These are phyloP conservation scores for Talaromyces sp. DNA, from an alignment of 2,329 filamentous ascomycete genomes.

Conservation along the genomic window DNA sequence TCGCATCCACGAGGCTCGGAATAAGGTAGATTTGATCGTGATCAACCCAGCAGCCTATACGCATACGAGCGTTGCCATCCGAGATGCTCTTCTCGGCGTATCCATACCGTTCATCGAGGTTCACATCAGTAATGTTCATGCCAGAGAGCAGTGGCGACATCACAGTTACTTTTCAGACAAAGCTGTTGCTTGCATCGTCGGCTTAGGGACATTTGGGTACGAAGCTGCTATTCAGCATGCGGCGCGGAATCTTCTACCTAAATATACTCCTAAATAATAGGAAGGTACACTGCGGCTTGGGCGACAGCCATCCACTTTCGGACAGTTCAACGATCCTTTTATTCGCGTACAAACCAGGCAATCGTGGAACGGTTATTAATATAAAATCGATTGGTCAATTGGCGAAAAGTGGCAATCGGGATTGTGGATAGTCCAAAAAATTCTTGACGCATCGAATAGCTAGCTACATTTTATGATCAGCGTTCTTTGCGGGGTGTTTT, in stretches of 20 bases:
- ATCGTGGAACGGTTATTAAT: neutral
- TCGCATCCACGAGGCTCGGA: constrained; percentile 65
- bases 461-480: neutral
- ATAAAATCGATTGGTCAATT: neutral
- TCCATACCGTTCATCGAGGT: constrained; percentile 72
- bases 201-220: constrained; percentile 63
- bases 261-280: neutral
- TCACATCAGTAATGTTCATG: constrained; percentile 74
- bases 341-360: neutral
- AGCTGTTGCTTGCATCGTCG: constrained; percentile 69
- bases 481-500: neutral
- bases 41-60: constrained; percentile 76
- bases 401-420: neutral
- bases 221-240: constrained; percentile 57
- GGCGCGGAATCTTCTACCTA: constrained; percentile 32
- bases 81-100: constrained; percentile 69
- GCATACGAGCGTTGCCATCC: constrained; percentile 70
- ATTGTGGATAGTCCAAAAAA: neutral
- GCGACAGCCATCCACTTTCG: neutral
- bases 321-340: neutral
- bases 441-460: neutral
- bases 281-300: neutral
- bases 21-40: constrained; percentile 57
- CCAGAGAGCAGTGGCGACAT: constrained; percentile 64
- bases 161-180: constrained; percentile 74